Base-by-base conservation (phyloP, 768 basidiomycete species). In the Termitomyces eurrhizus region DNA sequence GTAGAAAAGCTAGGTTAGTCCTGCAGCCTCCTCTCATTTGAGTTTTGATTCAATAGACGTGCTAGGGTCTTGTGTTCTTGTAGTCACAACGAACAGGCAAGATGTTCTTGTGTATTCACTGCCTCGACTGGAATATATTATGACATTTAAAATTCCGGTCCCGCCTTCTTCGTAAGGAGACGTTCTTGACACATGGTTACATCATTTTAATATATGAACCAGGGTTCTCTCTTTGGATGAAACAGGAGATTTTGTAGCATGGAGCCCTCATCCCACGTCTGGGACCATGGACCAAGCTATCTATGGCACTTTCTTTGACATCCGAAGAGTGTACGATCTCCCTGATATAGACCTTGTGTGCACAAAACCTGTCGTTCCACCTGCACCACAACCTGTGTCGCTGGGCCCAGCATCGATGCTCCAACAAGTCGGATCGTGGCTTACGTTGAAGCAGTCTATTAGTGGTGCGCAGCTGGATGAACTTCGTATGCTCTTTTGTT, bases 341-440 rank as follows among this genome's bases (percentile, higher is more conserved):
- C 83, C 86, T n/a, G 73, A 81, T 59, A 76, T 87, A 58, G 81
- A 86, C 59, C 75, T 88, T 51, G 67, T 74, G 2, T 67, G 68
- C 49, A 77, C 78, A 6, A 75, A 74, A 55, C 74, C 75, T 6
- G 62, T 66, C 1, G 68, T 84, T 0, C 83, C 86, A n/a, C 61
- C 81, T 33, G 82, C 85, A 62, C 88, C 88, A 2, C 81, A 83
- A 59, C 87, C 86, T 12, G 79, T 88, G 3, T 79, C 84, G 16
- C 70, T 84, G 35, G 86, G 83, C 0, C 86, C 85, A 14, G 64
- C 81, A 8, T 85, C 85, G 24, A 64, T 84, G 8, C 68, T 86
- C 8, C 60, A 64, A 33, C 59, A 57, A 57, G 56, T 68, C 16
- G 77, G 82, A 33, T 80, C 83, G 4, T 87, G 86, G 77, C 78